Base-by-base conservation (phyloP, 139 green algal species). In the Mesotaenium endlicherianum region DNA sequence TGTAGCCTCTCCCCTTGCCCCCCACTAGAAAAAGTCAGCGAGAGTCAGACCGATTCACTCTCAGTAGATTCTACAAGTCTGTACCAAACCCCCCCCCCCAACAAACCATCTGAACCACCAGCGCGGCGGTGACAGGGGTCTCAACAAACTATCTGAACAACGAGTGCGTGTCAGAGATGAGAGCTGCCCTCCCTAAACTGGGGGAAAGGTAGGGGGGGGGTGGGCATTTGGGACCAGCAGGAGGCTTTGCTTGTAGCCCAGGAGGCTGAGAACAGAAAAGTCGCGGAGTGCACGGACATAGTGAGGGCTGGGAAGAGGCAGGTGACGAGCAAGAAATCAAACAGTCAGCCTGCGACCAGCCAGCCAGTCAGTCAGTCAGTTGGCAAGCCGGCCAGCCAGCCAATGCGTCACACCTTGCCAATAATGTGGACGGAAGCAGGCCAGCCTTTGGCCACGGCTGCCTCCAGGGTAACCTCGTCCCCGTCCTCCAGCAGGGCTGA, bases 361-460 rank as follows among this genome's bases (percentile, higher is more conserved):
- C 2, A 64, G 53, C n/a, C 53, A 64, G n/a, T n/a, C n/a, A n/a
- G n/a, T n/a, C n/a, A n/a, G n/a, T n/a, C n/a, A n/a, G n/a, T n/a
- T n/a, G n/a, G n/a, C n/a, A n/a, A n/a, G n/a, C n/a, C n/a, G n/a
- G n/a, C n/a, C n/a, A n/a, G n/a, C n/a, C n/a, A n/a, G n/a, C n/a
- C n/a, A n/a, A n/a, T n/a, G n/a, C n/a, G n/a, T n/a, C n/a, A n/a
- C 31, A 85, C 82, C 49, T 92, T 92, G 20, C 88, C 89, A 68
- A 92, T 93, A 38, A 99, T 86, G 85, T 99, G 96, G 38, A 97
- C 88, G 40, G 26, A 20, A 39, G 81, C 82, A 2, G 88, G 88
- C 86, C 87, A 91, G 1, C 84, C 84, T 17, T 41, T 16, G 0
- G 78, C 71, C 20, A 86, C 57, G n/a, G 78, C 84, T 2, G 14